Base-by-base conservation (phyloP, 2,329 filamentous ascomycete species). In the Arthrinium phaeospermum region DNA sequence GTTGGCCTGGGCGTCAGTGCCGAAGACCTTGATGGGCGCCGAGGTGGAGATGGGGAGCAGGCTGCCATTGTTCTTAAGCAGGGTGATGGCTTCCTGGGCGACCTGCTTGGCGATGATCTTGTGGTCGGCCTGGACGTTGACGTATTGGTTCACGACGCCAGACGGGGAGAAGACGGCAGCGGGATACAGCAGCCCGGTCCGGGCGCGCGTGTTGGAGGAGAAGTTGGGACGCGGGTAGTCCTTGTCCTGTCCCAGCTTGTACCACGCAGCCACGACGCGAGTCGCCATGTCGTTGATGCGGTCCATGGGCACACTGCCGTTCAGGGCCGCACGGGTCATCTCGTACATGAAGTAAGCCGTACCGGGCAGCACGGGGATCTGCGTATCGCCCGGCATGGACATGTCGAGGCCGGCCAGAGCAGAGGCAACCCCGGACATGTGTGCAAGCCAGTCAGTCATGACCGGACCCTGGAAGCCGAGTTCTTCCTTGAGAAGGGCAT, bases 361-460 rank as follows among this genome's bases (percentile, higher is more conserved):
- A 6, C 89, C 89, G 12, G 87, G 76, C 57, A 90, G 80, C 72
- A 74, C 75, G 72, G 80, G 80, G 14, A 79, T 78, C 68, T 83
- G 87, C 1, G 86, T 85, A 44, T 95, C 93, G 22, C 87, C 87
- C 0, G 86, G 87, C 79, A 87, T 89, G 69, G 86, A 86, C 78
- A 88, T 86, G 74, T 96, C 94, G 12, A 96, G 86, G 2, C 94
- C 93, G 53, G 92, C 91, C 14, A 96, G 83, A 4, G 93, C 92
- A 75, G 91, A 91, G 24, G 89, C 90, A 19, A 96, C 92, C 7
- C 94, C 94, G 12, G 90, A 91, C 74, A 92, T 87, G 79, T 95
- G 93, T 3, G 93, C 93, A 24, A 94, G 84, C 93, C 92, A 94
- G 79, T 94, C 92, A 0, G 89, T 91, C 84, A 93, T 90, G 34